phyloP scores from a whole-genome alignment of 176 grass and related monocot genomes.

The Eremochloa ophiuroides region DNA sequence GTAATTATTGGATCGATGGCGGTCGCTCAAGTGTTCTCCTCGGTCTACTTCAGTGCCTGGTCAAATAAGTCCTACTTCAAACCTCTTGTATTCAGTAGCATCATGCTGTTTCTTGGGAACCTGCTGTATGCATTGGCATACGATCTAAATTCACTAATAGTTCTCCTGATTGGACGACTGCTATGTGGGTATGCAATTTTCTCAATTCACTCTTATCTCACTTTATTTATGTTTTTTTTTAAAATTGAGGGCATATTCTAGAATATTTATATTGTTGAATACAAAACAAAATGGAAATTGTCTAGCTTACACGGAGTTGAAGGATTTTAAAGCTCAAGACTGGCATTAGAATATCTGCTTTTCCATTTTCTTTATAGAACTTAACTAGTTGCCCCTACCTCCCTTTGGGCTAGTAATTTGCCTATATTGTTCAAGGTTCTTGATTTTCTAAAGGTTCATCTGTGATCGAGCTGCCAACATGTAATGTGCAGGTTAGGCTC shows the following conservation, averaged over 20 bases:
- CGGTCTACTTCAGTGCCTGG: constrained; percentile 89
- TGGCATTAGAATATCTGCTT: background rate
- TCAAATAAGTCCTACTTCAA: constrained; percentile 79
- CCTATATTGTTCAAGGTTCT: background rate
- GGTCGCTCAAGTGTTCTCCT: constrained; percentile 82
- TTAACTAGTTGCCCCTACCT: background rate
- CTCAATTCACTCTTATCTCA: background rate
- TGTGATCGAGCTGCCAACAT: constrained; percentile 7
- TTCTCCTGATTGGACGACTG: constrained; percentile 66
- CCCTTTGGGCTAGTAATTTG: background rate
- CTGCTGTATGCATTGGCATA: constrained; percentile 76
- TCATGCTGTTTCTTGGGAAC: constrained; percentile 70
- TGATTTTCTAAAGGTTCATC: background rate
- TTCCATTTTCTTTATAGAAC: background rate
- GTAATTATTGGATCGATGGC: constrained; percentile 93
- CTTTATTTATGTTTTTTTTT: constrained; percentile 5
- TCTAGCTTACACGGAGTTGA: background rate
- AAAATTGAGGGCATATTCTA: background rate
- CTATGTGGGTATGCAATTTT: constrained; percentile 63
- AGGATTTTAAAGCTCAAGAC: background rate
- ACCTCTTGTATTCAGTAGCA: constrained; percentile 80
- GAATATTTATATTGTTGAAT: background rate
- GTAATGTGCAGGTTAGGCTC: constrained; percentile 77
- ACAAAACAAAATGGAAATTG: background rate
- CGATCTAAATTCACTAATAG: constrained; percentile 59